phyloP scores from a whole-genome alignment of 306 rosid genomes.

The Oemleria cerasiformis region DNA sequence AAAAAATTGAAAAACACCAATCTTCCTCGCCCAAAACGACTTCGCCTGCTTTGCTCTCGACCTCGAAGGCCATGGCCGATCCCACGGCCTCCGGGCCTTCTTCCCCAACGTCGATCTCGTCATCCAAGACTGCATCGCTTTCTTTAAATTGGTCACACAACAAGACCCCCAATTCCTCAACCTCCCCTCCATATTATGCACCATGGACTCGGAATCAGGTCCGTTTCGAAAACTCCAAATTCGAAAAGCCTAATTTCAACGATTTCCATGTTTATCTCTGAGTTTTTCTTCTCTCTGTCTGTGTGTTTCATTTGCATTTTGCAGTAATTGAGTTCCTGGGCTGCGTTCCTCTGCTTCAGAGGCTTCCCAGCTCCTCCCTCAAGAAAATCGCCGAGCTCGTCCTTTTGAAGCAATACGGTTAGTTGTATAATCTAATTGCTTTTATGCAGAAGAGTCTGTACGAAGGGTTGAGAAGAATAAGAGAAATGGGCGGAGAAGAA shows the following conservation, averaged over 20 bases:
- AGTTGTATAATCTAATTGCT: background rate
- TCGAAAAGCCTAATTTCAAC: background rate
- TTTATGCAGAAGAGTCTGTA: background rate
- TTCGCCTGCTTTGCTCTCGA: no score
- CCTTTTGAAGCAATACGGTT: constrained; percentile 57
- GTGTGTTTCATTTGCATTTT: constrained; percentile 14
- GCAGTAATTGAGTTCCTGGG: constrained; percentile 83
- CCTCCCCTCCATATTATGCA: no score
- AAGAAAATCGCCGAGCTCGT: constrained; percentile 60
- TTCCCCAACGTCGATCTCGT: no score
- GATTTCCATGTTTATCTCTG: background rate
- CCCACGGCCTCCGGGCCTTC: no score
- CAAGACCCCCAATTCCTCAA: no score
- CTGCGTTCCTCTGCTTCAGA: constrained; percentile 75
- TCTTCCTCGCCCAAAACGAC: no score
- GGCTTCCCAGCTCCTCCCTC: constrained; percentile 71
- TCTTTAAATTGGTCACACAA: no score
- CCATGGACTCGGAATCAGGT: constrained; percentile 32
- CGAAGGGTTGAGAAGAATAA: background rate
- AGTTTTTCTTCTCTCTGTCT: background rate
- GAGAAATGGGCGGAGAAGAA: constrained; percentile 75
- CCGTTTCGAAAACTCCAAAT: background rate
- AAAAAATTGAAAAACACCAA: no score
- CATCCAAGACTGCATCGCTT: no score
- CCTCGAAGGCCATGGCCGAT: no score